These are phyloP conservation scores for Podospora bellae-mahoneyi DNA, from an alignment of 495 filamentous ascomycete species.

Conservation along the genomic window DNA sequence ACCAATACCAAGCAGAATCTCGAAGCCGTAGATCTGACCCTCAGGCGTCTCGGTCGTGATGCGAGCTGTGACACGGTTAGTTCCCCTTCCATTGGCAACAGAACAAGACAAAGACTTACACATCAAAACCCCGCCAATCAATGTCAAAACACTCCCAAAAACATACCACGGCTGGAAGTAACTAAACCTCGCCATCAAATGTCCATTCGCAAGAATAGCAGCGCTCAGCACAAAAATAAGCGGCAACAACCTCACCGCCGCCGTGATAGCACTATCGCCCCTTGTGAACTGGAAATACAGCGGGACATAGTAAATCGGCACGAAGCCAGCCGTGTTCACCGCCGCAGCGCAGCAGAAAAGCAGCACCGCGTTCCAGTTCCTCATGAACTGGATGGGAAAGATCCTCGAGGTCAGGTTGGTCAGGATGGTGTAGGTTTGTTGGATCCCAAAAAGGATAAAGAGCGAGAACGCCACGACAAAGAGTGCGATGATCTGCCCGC, in stretches of 20 bases:
- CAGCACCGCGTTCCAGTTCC: constrained; percentile 39
- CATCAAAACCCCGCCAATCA: constrained; percentile 53
- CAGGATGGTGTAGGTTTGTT: constrained; percentile 50
- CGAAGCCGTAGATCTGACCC: constrained; percentile 52
- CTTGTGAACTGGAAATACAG: constrained; percentile 59
- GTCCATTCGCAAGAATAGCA: constrained; percentile 47
- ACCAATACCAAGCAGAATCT: constrained; percentile 52
- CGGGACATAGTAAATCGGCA: constrained; percentile 49
- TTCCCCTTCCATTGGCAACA: too few relatives aligned
- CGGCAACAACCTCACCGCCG: constrained; percentile 58
- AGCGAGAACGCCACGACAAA: constrained; percentile 52
- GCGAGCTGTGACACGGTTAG: too few relatives aligned
- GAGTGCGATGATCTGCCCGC: constrained; percentile 48
- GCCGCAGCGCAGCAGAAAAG: constrained; percentile 42
- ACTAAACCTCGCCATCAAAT: constrained; percentile 45
- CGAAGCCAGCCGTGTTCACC: constrained; percentile 34
- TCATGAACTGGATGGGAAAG: constrained; percentile 54
- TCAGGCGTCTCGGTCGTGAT: constrained; percentile 26
- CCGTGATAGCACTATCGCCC: constrained; percentile 44
- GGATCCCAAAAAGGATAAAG: constrained; percentile 45
- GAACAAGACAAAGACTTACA: constrained; percentile 4
- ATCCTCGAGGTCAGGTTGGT: constrained; percentile 45
- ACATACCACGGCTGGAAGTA: constrained; percentile 61
- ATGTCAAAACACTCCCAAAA: constrained; percentile 43
- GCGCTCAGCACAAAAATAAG: constrained; percentile 51